These are phyloP conservation scores for Ustilago curta DNA, from an alignment of 1,284 basidiomycete species.

Conservation along the genomic window DNA sequence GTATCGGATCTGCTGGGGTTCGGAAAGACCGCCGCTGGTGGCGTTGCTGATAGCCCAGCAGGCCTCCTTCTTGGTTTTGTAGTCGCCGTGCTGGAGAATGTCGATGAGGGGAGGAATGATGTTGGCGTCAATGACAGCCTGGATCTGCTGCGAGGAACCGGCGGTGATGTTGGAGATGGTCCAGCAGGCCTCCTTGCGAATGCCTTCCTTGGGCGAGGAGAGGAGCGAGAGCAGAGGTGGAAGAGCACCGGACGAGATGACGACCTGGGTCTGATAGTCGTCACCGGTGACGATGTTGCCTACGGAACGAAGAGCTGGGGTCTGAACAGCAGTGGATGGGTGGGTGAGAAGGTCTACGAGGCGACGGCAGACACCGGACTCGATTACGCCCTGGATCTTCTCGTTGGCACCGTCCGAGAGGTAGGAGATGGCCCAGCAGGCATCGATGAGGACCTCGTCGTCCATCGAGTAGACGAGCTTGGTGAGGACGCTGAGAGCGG, in stretches of 20 bases:
- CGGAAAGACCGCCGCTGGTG: conserved; percentile 95
- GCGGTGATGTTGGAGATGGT: conserved; percentile 99
- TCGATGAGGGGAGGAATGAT: conserved; percentile 98
- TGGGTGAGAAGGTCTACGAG: conserved; percentile 97
- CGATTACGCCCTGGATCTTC: conserved; percentile 99
- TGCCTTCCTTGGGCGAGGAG: conserved; percentile 95
- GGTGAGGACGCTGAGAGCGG: conserved; percentile 92
- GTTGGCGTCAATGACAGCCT: conserved; percentile 78
- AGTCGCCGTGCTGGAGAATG: conserved; percentile 96
- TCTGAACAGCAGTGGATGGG: conserved; percentile 96
- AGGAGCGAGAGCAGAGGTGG: conserved; percentile 90
- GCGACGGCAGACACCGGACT: conserved; percentile 95
- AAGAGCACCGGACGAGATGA: conserved; percentile 95
- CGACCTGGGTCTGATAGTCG: conserved; percentile 97
- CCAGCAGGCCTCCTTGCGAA: conserved; percentile 96
- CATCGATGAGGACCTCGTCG: conserved; percentile 98
- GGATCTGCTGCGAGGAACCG: conserved; percentile 94
- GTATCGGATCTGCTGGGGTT: conserved; percentile 97
- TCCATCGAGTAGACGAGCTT: conserved; percentile 99
- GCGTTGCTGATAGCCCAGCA: conserved; percentile 99
- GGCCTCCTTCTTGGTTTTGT: conserved; percentile 99
- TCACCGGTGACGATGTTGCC: conserved; percentile 99
- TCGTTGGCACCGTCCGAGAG: conserved; percentile 99
- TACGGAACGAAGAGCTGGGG: conserved; percentile 94
- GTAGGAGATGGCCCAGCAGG: conserved; percentile 99